phyloP scores from a whole-genome alignment of 169 alveolate genomes.

The Cryptosporidium andersoni region DNA sequence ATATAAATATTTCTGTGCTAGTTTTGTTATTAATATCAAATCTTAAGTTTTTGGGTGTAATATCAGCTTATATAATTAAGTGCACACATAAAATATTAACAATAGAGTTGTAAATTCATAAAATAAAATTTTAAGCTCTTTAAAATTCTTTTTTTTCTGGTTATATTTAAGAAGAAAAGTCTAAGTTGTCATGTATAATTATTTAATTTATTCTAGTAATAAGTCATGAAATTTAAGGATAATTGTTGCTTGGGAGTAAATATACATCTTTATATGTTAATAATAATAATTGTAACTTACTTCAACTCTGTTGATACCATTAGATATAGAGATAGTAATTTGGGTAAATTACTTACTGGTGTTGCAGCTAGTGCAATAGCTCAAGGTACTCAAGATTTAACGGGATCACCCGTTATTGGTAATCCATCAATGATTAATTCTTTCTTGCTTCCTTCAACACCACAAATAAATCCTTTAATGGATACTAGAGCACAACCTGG shows the following conservation, averaged over 20 bases:
- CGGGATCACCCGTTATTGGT: conserved; percentile 32
- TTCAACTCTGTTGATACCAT: conserved; percentile 10
- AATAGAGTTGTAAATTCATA: not conserved
- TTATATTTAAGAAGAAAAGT: too few relatives aligned
- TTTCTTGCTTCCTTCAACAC: not conserved
- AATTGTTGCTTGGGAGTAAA: conserved; percentile 14
- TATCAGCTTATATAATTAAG: not conserved
- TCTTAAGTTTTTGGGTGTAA: not conserved
- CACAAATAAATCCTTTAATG: conserved; percentile 1
- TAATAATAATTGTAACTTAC: not conserved
- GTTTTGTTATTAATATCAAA: not conserved
- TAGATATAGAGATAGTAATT: conserved; percentile 39
- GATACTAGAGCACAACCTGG: conserved; percentile 14
- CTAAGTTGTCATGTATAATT: too few relatives aligned
- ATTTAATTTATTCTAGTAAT: not conserved
- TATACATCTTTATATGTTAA: not conserved
- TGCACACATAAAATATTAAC: not conserved
- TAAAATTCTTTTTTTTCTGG: too few relatives aligned
- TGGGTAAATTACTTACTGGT: not conserved
- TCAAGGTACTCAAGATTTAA: conserved; percentile 9
- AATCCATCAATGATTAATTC: conserved; percentile 28
- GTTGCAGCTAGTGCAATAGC: not conserved
- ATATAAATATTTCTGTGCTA: not conserved
- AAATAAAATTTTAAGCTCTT: too few relatives aligned
- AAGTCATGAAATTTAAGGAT: not conserved